phyloP scores from a whole-genome alignment of 371 early-diverging fungal species.

The Entomophthora muscae region DNA sequence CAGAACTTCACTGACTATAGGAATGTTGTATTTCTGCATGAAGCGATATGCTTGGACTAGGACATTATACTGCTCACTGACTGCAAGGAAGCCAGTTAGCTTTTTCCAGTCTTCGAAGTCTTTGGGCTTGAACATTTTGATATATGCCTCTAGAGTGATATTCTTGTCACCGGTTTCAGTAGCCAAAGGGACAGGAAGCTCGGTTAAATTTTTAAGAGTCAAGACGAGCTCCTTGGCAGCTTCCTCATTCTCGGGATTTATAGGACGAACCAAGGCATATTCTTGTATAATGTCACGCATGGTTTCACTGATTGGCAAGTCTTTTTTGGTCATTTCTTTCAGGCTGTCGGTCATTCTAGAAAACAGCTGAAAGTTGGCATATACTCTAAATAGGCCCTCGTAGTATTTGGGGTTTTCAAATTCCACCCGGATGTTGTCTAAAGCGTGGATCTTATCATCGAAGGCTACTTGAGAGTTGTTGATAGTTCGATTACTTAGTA shows the following conservation, averaged over 20 bases:
- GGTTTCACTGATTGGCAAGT: background rate
- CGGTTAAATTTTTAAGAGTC: background rate
- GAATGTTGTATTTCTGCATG: background rate
- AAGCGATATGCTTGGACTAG: background rate
- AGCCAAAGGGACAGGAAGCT: background rate
- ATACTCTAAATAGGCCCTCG: background rate
- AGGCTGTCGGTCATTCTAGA: background rate
- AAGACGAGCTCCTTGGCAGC: background rate
- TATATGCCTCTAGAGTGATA: background rate
- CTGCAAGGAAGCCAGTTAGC: background rate
- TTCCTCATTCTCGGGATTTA: background rate
- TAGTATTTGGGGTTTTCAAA: slow-evolving; percentile 1
- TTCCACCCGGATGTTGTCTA: background rate
- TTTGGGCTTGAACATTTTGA: background rate
- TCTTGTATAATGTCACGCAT: background rate
- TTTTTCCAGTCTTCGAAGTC: background rate
- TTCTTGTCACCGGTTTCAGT: background rate
- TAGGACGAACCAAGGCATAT: background rate
- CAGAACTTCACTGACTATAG: background rate
- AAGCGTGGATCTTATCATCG: background rate
- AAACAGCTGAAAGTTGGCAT: slow-evolving; percentile 3
- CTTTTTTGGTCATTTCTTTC: background rate
- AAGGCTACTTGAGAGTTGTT: slow-evolving; percentile 1
- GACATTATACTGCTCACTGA: background rate
- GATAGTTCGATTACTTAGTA: background rate